Conservation (phyloP, 139 green algal genomes). For the Gonium pectorale region DNA sequence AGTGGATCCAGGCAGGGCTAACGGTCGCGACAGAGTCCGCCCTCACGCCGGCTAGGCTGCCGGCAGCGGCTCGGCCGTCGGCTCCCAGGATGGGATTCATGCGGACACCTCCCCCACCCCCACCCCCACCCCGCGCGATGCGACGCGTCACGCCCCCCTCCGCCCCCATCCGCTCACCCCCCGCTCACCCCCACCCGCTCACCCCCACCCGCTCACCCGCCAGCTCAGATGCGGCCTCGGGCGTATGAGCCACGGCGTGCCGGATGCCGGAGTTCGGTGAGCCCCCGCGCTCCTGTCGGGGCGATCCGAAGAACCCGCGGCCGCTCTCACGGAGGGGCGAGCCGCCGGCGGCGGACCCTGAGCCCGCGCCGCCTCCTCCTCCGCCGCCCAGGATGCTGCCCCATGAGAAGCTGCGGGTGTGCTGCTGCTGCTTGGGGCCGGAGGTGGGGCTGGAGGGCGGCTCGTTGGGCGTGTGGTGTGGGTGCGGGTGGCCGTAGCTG, state of each 20-base stretch:
- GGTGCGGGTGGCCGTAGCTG: slow-evolving; percentile 38
- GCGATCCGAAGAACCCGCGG: neutral
- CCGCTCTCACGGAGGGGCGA: neutral
- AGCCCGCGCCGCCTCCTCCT: no score
- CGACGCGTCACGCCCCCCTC: no score
- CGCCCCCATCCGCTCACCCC: neutral
- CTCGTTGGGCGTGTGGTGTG: neutral
- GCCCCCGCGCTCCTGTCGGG: neutral
- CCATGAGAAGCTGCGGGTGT: neutral
- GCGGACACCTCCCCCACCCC: neutral
- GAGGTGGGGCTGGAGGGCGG: neutral
- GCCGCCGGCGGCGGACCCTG: no score
- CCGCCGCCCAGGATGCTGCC: neutral
- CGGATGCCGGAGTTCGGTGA: neutral
- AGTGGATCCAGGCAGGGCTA: neutral
- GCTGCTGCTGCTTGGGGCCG: neutral
- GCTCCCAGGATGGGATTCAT: neutral
- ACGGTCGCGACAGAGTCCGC: no score
- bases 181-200: neutral
- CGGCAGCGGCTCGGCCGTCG: no score
- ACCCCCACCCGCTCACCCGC: neutral
- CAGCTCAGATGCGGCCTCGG: slow-evolving; percentile 15
- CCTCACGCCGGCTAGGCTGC: no score
- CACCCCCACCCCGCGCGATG: no score
- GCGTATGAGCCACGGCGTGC: slow-evolving; percentile 16